Evolutionary conservation across 2,329 filamentous ascomycete genomes (phyloP), one percentile per base, ranked within the genome.

Genomic region (Ilyonectria sp.): DNA sequence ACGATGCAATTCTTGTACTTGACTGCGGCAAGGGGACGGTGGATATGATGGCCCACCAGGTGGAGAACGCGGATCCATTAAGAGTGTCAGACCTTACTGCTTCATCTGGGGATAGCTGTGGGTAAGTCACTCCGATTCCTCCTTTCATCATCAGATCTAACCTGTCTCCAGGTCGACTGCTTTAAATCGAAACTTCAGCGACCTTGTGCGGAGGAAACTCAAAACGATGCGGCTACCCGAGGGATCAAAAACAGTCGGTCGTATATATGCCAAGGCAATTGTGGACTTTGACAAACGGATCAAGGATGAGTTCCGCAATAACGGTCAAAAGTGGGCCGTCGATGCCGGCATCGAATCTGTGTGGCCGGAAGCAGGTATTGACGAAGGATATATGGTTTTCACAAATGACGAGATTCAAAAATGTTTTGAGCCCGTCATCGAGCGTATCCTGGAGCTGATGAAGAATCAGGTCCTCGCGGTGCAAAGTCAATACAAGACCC

Each of bases 261-360:
- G 95, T 82, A 95, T 98, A 60, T 98, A 98, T 81, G 95, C 95
- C 73, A 98, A 98, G 85, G 98, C 95, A 82, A 98, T 98, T 82
- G 98, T 98, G 95, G 96, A 99, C 83, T 99, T 99, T 77, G 95
- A 98, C 86, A 98, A 98, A 88, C 88, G 96, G 81, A 98, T 99
- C 88, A 98, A 98, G 87, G 95, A 95, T 54, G 95, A 98, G 82
- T 99, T 99, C 91, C 91, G 95, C 71, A 98, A 98, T 85, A 98
- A 98, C 81, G 95, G 95, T 52, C 95, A 98, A 82, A 98, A 98
- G 82, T 98, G 96, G 96, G 96, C 96, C 49, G 95, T 98, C 19
- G 96, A 99, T 79, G 95, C 98, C 55, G 96, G 95, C 78, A 98
- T 98, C 77, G 96, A 98, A 86, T 94, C 95, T 47, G 96, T 98